phyloP scores from a whole-genome alignment of 495 filamentous ascomycete species.

The Neurospora pannonica region DNA sequence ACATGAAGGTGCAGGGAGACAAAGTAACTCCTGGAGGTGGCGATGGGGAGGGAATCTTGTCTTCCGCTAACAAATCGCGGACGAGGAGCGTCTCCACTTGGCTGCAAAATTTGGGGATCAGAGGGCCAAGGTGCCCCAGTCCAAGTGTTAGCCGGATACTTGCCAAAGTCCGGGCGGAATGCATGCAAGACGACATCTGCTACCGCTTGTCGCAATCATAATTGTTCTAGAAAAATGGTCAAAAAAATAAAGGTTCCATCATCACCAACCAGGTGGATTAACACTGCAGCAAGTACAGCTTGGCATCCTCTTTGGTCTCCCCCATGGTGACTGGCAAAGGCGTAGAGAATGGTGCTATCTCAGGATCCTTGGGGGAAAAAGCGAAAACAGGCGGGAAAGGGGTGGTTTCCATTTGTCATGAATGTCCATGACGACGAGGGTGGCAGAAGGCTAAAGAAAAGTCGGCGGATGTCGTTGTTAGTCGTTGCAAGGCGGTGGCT shows the following conservation, averaged over 20 bases:
- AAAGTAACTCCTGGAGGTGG: background rate
- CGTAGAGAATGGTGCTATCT: background rate
- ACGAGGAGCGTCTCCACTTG: background rate
- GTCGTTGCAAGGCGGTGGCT: background rate
- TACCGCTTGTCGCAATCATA: background rate
- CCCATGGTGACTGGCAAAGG: background rate
- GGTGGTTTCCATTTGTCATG: background rate
- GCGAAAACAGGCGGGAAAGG: background rate
- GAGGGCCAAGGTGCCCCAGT: background rate
- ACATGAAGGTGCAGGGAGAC: background rate
- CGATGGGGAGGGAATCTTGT: background rate
- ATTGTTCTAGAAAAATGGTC: background rate
- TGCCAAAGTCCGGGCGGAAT: background rate
- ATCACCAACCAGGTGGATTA: background rate
- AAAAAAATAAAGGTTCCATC: background rate
- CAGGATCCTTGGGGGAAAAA: background rate
- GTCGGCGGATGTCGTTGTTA: background rate
- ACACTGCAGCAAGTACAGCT: constrained; percentile 4
- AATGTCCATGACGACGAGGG: background rate
- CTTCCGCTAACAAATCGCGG: background rate
- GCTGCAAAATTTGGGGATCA: background rate
- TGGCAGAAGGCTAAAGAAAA: background rate
- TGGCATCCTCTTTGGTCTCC: constrained; percentile 2
- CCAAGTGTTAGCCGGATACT: background rate
- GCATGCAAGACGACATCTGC: background rate